Percentiles rank a stretch among this genome's conserved stretches.
Evolutionary conservation across 129 eudicot genomes (phyloP).

Genomic region (Chrysanthemum lavandulifolium): DNA sequence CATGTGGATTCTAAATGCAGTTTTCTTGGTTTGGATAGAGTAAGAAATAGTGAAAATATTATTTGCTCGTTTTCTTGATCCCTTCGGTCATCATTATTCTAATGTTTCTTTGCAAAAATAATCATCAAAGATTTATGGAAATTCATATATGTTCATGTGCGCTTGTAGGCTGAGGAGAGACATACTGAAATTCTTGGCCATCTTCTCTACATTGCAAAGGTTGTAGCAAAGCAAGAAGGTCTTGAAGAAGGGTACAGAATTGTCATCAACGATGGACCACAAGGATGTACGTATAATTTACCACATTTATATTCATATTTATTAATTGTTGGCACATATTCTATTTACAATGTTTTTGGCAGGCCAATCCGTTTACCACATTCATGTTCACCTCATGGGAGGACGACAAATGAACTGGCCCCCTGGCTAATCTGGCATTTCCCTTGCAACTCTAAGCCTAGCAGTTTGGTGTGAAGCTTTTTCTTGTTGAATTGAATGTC

Average conservation of each 20-base stretch:
- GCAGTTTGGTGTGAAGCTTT: slow-evolving; percentile 14
- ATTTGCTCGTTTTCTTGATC: background rate
- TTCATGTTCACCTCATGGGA: slow-evolving; percentile 91
- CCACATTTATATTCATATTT: background rate
- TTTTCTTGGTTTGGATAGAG: slow-evolving; percentile 1
- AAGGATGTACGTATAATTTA: slow-evolving; percentile 64
- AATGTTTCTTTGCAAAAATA: background rate
- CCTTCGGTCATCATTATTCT: background rate
- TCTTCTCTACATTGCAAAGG: slow-evolving; percentile 88
- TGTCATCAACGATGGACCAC: slow-evolving; percentile 93
- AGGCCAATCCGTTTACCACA: slow-evolving; percentile 97
- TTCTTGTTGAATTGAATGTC: slow-evolving; percentile 10
- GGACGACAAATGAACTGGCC: slow-evolving; percentile 99
- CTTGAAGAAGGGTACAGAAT: slow-evolving; percentile 88
- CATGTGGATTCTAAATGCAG: background rate
- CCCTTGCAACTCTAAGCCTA: slow-evolving; percentile 6
- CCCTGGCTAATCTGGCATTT: slow-evolving; percentile 63
- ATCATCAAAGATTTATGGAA: background rate
- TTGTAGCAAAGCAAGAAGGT: slow-evolving; percentile 94
- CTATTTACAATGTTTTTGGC: slow-evolving; percentile 23
- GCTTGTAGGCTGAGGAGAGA: slow-evolving; percentile 82
- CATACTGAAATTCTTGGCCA: slow-evolving; percentile 85
- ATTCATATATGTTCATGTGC: background rate
- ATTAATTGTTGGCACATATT: background rate
- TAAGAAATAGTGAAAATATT: background rate